phyloP scores from a whole-genome alignment of 148 eudicot genomes.

The Chenopodium berlandieri region DNA sequence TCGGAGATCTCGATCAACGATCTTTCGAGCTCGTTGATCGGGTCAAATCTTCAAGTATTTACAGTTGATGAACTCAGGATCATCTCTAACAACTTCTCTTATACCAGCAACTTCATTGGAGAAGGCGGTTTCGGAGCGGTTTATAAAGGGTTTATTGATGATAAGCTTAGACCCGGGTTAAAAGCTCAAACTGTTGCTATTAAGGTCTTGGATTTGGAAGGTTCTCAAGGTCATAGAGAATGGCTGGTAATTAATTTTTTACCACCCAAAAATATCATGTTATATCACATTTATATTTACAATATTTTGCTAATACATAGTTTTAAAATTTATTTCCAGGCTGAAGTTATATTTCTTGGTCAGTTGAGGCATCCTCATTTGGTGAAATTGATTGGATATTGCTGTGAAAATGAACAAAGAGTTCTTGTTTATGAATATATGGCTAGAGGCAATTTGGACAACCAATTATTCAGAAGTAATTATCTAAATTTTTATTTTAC shows the following conservation, averaged over 20 bases:
- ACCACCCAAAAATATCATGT: background rate
- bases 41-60: slow-evolving; percentile 63
- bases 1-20: slow-evolving; percentile 53
- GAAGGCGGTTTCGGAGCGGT: slow-evolving; percentile 96
- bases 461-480: slow-evolving; percentile 72
- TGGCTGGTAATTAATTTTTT: slow-evolving; percentile 65
- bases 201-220: slow-evolving; percentile 76
- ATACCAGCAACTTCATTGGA: slow-evolving; percentile 62
- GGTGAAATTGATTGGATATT: slow-evolving; percentile 82
- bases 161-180: slow-evolving; percentile 54
- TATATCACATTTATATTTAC: background rate
- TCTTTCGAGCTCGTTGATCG: slow-evolving; percentile 56
- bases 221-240: slow-evolving; percentile 78
- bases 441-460: slow-evolving; percentile 70
- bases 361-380: slow-evolving; percentile 82
- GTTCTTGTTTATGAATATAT: slow-evolving; percentile 82
- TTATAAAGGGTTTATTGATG: slow-evolving; percentile 77
- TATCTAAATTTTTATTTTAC: background rate
- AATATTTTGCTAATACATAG: background rate
- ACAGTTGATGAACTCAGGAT: slow-evolving; percentile 55
- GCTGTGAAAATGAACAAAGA: slow-evolving; percentile 81
- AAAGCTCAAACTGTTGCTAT: slow-evolving; percentile 83
- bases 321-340: slow-evolving; percentile 28
- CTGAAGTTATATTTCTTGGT: slow-evolving; percentile 80
- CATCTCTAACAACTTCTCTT: slow-evolving; percentile 62